These are phyloP conservation scores for Hypomyces rosellus DNA, from an alignment of 2,329 filamentous ascomycete species.

Conservation along the genomic window DNA sequence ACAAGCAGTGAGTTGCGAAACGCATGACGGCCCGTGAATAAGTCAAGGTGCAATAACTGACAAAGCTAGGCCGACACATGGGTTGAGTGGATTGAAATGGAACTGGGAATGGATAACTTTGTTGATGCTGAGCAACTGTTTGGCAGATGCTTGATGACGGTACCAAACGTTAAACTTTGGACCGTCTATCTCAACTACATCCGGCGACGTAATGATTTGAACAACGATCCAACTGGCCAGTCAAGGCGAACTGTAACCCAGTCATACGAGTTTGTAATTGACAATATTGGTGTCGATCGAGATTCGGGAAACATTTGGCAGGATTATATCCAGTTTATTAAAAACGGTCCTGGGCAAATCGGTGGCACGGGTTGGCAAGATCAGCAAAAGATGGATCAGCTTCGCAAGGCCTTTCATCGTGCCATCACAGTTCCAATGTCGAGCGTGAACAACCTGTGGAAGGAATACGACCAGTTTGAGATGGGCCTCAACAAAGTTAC, in stretches of 20 bases:
- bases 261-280: slow-evolving; percentile 87
- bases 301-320: slow-evolving; percentile 87
- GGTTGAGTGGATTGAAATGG: slow-evolving; percentile 83
- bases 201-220: slow-evolving; percentile 79
- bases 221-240: slow-evolving; percentile 66
- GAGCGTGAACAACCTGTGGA: slow-evolving; percentile 81
- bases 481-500: slow-evolving; percentile 89
- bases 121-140: slow-evolving; percentile 78
- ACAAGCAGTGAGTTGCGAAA: slow-evolving; percentile 64
- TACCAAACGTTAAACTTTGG: slow-evolving; percentile 84
- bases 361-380: slow-evolving; percentile 92
- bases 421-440: slow-evolving; percentile 83
- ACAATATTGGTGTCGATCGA: slow-evolving; percentile 84
- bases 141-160: slow-evolving; percentile 66
- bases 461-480: slow-evolving; percentile 96
- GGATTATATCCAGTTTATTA: slow-evolving; percentile 92
- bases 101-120: slow-evolving; percentile 80
- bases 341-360: slow-evolving; percentile 75
- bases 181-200: slow-evolving; percentile 93
- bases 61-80: slow-evolving; percentile 74
- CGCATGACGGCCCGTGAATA: background rate
- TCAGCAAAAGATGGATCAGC: slow-evolving; percentile 91
- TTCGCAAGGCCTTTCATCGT: slow-evolving; percentile 87
- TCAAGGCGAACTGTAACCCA: slow-evolving; percentile 75
- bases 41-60: background rate